Base-by-base conservation (phyloP, 2,329 filamentous ascomycete genomes). In the Fusarium clavum region DNA sequence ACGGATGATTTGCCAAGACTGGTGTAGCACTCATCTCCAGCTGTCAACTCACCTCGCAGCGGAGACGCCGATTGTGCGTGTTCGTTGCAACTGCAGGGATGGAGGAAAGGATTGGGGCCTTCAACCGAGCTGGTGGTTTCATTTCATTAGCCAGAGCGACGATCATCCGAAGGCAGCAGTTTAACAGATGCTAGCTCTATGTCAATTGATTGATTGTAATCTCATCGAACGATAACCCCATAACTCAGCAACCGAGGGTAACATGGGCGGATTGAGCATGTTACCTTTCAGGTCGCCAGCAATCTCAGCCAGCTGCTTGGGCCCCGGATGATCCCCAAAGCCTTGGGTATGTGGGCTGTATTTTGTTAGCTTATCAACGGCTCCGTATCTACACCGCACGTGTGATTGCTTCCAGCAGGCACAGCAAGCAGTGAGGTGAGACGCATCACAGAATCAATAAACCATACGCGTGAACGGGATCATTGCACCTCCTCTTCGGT, bases 71-170 rank as follows among this genome's bases (percentile, higher is more conserved):
- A 61, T 27, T 57, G 46, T 25, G 52, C 44, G 27, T 62, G 32
- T 57, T 40, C 20, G 24, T 68, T 58, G n/a, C 52, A 64, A 58
- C 53, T 61, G 57, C 57, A 64, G 64, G 65, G 58, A 64, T 64
- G 25, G 32, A 55, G 44, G 43, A 49, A 22, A 34, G 44, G 34
- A 56, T 66, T 64, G 51, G 47, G 63, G 65, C 18, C 32, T 44
- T 63, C 56, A 55, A 68, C 67, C 62, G 62, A 70, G 30, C 62
- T 70, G 67, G 49, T 70, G 67, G 67, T 70, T 70, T 70, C 67
- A 70, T 57, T 51, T 61, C 38, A 51, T 55, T 43, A 63, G 53
- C 34, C 51, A 53, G 32, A 44, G 48, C 47, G 67, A 67, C 64
- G 62, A 69, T 70, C 67, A 63, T 63, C 47, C 44, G 29, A 63